Base-by-base conservation (phyloP, 257 asterid genomes). In the Salvia miltiorrhiza region DNA sequence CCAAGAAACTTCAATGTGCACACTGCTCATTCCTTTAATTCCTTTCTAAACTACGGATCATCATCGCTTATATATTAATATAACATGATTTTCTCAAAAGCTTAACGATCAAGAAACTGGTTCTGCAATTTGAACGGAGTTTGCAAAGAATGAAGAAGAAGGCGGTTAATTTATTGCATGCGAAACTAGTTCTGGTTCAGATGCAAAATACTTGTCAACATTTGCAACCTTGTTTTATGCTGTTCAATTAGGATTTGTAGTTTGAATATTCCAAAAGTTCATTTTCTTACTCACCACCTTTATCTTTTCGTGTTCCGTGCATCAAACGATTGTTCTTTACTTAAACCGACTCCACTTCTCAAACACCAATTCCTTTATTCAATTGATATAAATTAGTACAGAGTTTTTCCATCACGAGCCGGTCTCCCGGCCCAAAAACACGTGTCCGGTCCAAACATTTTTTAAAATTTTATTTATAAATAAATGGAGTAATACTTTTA, bases 1-100 rank as follows among this genome's bases (percentile, higher is more conserved):
- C 81, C 28, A 5, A 70, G 79, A 73, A 80, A 21, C 71, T 79
- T 41, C 79, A 30, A 53, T 74, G 72, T 78, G 73, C 69, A 78
- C n/a, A 30, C 65, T 37, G 9, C 0, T 1, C 14, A 7, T 12
- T 16, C 61, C 0, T 24, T 12, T 3, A 23, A 20, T 21, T 14
- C 58, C 9, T 6, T 19, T 2, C 41, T 14, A 55, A 57, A 6
- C 30, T 30, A 23, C 4, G 21, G 32, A 20, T 24, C 39, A 14
- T 30, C 3, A 28, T 55, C 35, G 10, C 17, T 13, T 24, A 24
- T 2, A 37, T 9, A 37, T 10, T 37, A 10, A 9, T 0, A 12
- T 16, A 8, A 60, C 7, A 56, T 21, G 26, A 24, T 12, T 26
- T 26, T 68, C n/a, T n/a, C 3, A 20, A 7, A 21, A 56, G 2